Base-by-base conservation (phyloP, 192 early-diverging fungal genomes). In the Mortierella claussenii region DNA sequence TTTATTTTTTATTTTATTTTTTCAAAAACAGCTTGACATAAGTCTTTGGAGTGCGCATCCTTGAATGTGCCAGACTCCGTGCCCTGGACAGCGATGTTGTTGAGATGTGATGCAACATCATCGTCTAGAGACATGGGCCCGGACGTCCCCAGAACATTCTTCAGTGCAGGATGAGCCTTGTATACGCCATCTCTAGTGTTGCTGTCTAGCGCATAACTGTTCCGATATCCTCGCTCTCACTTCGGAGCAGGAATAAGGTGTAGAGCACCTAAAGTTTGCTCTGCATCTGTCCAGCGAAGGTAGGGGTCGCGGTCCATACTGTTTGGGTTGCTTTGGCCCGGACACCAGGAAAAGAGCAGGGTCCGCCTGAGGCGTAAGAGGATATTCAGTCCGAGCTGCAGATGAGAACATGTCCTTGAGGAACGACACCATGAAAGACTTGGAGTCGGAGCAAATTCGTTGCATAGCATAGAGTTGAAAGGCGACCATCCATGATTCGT, bases 391-490 rank as follows among this genome's bases (percentile, higher is more conserved):
- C 2, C 13, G 10, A 13, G 37, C 11, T 8, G 27, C 42, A 1
- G 36, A 3, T 20, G 40, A 26, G 10, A 57, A 18, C 21, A 57
- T 8, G 8, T 57, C 55, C 37, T 57, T 42, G 26, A 57, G 44
- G 18, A 44, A 10, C 9, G 55, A 18, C 4, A 28, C 55, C 55
- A 57, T 57, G 40, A 57, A 57, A 15, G 55, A 57, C 18, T 21
- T 20, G 10, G 40, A 5, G 28, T 42, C 40, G 17, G 55, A 57
- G 40, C 55, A 57, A 44, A 57, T 44, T 28, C 40, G 10, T 57
- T 57, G 55, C 28, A 57, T 1, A 9, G 42, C 15, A 11, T 42
- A 23, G 18, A 57, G 40, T 28, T 57, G 55, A 43, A 57, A 57
- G 5, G 55, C 55, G 5, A 42, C 21, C 11, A 20, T 44, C 40